Base-by-base conservation (phyloP, 1,284 basidiomycete genomes). In the Acaromyces ingoldii region DNA sequence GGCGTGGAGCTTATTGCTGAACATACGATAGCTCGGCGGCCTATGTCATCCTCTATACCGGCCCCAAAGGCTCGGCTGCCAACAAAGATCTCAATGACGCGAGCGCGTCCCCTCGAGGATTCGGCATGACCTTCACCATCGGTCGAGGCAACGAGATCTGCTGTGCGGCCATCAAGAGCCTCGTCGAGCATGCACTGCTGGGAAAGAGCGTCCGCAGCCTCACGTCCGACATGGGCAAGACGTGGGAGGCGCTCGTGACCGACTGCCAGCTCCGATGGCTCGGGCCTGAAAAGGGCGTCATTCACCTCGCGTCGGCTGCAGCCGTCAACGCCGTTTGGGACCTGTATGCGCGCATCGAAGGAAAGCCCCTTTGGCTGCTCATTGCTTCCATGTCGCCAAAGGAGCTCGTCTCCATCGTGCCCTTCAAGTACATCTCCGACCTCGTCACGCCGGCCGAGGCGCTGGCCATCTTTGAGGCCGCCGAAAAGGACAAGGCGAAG, bases 401-500 rank as follows among this genome's bases (percentile, higher is more conserved):
- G 29, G 90, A 95, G 76, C 81, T 95, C 24, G 89, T 96, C 28
- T 80, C 81, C 45, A 84, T 88, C 3, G 84, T 87, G 2, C 83
- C 89, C 1, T 96, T 90, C 55, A 49, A 54, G 34, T 95, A 97
- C 78, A 91, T 96, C 73, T 86, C 90, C 4, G 92, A 96, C 74
- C 89, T 85, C 2, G 87, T 97, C 75, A 92, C 90, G 15, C 85
- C 82, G 40, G 89, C 89, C 48, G 91, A 96, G 75, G 91, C 92
- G 1, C 78, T 95, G 36, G 82, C 80, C 26, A 82, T 95, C 78
- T 82, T 96, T 59, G 87, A 85, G 75, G 82, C 81, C 48, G 87
- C 85, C 61, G 86, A 85, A 70, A 80, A 82, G 0, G 82, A 83
- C 21, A 95, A 93, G 79, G 81, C 81, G 38, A 85, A 85, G 58